phyloP scores from a whole-genome alignment of 257 asterid genomes.

The Solanum bulbocastanum region DNA sequence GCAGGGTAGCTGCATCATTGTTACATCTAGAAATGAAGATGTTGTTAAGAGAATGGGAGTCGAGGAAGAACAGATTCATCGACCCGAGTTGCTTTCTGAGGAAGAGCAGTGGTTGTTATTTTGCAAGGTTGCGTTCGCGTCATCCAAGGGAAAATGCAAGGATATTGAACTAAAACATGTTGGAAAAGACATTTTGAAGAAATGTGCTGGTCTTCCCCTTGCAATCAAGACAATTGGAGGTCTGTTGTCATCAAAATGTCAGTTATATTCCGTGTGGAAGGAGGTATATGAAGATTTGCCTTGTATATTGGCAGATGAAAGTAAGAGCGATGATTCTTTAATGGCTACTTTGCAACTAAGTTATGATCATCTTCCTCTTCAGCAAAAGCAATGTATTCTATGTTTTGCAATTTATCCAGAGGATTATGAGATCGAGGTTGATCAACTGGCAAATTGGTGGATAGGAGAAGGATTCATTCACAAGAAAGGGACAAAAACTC shows the following conservation, averaged over 20 bases:
- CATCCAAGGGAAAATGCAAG: background rate
- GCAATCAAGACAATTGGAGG: constrained; percentile 22
- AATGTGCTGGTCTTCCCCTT: constrained; percentile 15
- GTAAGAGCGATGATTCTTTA: background rate
- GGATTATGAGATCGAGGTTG: constrained; percentile 9
- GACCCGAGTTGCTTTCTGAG: constrained; percentile 1
- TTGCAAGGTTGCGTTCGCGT: constrained; percentile 2
- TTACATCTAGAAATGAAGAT: constrained; percentile 10
- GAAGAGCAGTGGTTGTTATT: constrained; percentile 5
- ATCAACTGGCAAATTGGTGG: constrained; percentile 15
- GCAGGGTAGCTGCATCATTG: constrained; percentile 4
- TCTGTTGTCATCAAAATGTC: background rate
- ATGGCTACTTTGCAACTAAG: constrained; percentile 11
- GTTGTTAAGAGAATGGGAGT: constrained; percentile 1
- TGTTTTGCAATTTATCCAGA: constrained; percentile 18
- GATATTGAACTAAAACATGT: background rate
- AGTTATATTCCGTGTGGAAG: background rate
- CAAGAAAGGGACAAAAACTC: background rate
- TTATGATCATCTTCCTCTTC: constrained; percentile 15
- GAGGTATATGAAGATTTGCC: background rate
- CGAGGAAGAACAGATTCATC: background rate
- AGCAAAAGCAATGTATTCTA: constrained; percentile 7
- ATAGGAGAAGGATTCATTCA: constrained; percentile 17
- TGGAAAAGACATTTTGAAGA: constrained; percentile 3
- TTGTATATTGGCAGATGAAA: background rate